Conservation (phyloP, 352 stramenopile species). For the Pythium pectinolyticum region DNA sequence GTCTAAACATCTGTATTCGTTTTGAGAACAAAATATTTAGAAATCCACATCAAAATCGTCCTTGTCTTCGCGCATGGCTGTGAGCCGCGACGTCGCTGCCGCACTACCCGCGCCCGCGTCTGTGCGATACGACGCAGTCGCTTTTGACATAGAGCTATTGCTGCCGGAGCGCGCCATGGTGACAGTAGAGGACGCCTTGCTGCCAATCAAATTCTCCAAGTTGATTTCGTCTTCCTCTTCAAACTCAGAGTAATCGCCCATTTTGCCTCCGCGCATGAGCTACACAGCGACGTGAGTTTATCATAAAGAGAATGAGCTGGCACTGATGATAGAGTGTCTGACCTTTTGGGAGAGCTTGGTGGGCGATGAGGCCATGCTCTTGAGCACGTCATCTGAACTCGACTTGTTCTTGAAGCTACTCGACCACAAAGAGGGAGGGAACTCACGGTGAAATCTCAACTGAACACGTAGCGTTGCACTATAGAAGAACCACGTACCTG, state of each 20-base stretch:
- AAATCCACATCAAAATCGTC: constrained; percentile 73
- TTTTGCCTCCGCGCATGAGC: constrained; percentile 72
- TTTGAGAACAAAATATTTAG: constrained; percentile 15
- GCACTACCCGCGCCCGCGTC: not conserved
- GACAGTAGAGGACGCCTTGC: constrained; percentile 22
- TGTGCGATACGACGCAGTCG: not conserved
- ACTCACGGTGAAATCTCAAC: too few relatives aligned
- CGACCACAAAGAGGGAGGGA: not conserved
- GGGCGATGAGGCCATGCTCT: constrained; percentile 57
- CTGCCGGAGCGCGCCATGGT: constrained; percentile 2
- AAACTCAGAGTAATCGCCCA: constrained; percentile 79
- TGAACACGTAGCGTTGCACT: not conserved
- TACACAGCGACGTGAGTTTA: constrained; percentile 23
- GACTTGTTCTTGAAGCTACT: constrained; percentile 57
- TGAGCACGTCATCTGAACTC: constrained; percentile 50
- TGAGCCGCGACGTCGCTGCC: not conserved
- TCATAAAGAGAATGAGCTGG: too few relatives aligned
- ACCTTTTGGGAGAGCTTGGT: constrained; percentile 70
- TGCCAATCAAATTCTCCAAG: constrained; percentile 74
- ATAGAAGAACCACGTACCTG: constrained; percentile 29
- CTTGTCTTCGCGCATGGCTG: constrained; percentile 28
- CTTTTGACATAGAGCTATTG: not conserved
- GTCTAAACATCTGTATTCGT: too few relatives aligned
- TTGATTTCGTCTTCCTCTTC: constrained; percentile 79
- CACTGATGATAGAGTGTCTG: too few relatives aligned